Evolutionary conservation across 345 rosid species (phyloP).

Genomic region (Trapa incisa): DNA sequence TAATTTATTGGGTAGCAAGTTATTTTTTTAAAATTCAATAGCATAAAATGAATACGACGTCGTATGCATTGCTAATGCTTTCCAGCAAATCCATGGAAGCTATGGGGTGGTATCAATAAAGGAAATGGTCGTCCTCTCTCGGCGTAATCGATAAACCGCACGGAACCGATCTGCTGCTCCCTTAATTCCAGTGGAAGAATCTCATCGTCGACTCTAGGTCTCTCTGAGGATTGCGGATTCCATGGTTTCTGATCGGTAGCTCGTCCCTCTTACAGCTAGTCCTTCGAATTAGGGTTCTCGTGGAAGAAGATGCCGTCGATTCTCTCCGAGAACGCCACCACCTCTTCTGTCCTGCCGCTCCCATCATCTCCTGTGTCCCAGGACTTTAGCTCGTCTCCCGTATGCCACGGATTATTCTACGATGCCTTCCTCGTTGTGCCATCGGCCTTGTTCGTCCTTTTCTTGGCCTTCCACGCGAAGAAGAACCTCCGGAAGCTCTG

Average conservation of each 20-base stretch:
- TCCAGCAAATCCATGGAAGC: too few species aligned
- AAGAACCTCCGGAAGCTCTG: slow-evolving; percentile 34
- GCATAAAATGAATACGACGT: too few species aligned
- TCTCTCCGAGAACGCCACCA: slow-evolving; percentile 1
- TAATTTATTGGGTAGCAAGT: too few species aligned
- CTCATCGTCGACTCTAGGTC: background rate
- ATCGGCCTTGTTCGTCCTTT: slow-evolving; percentile 30
- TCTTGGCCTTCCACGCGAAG: slow-evolving; percentile 38
- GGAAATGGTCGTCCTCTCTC: too few species aligned
- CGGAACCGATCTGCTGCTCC: too few species aligned
- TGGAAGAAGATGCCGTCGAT: slow-evolving; percentile 6
- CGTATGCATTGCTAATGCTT: too few species aligned
- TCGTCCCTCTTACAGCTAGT: background rate
- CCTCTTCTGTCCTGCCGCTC: slow-evolving; percentile 11
- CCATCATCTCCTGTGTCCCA: background rate
- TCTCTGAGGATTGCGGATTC: background rate
- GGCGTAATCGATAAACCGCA: background rate
- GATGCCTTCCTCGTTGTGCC: slow-evolving; percentile 24
- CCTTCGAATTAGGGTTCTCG: slow-evolving; percentile 10
- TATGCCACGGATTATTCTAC: slow-evolving; percentile 31
- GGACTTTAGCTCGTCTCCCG: background rate
- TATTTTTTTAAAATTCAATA: too few species aligned
- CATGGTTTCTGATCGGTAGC: background rate
- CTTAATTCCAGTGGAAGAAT: background rate
- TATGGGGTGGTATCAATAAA: too few species aligned